A percentile compares a stretch with the other conserved stretches of the same genome.
phyloP scores from a whole-genome alignment of 2,329 filamentous ascomycete species.

The Aspergillus sp. region DNA sequence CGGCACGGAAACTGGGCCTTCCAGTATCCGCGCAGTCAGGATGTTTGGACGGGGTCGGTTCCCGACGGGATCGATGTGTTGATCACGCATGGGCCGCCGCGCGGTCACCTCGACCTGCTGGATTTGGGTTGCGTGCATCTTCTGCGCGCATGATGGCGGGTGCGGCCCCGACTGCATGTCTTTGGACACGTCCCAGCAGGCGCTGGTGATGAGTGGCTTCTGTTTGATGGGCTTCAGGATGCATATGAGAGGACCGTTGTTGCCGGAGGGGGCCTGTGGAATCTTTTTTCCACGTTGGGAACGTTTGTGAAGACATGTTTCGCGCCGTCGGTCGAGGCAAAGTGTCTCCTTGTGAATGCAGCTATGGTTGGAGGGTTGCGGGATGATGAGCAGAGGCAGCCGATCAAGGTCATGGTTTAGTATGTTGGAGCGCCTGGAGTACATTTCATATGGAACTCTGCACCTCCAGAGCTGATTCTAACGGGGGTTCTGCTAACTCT shows the following conservation, averaged over 20 bases:
- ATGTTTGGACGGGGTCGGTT: conserved; percentile 67
- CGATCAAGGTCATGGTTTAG: conserved; percentile 14
- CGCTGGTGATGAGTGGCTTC: conserved; percentile 15
- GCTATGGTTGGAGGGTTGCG: conserved; percentile 17
- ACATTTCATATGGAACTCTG: too few species aligned
- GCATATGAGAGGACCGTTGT: conserved; percentile 18
- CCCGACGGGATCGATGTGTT: conserved; percentile 70
- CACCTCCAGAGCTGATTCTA: too few species aligned
- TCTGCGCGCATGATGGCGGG: conserved; percentile 65
- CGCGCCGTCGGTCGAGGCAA: conserved; percentile 14
- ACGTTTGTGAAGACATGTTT: conserved; percentile 7
- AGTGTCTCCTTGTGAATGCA: conserved; percentile 22
- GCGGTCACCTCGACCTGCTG: conserved; percentile 59
- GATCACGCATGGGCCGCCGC: conserved; percentile 74
- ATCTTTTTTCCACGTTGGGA: conserved; percentile 15
- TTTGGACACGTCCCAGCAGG: conserved; percentile 73
- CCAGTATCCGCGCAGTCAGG: conserved; percentile 62
- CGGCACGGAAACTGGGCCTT: conserved; percentile 72
- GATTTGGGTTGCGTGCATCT: conserved; percentile 65
- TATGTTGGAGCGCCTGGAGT: neutral
- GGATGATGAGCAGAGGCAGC: conserved; percentile 17
- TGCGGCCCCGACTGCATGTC: conserved; percentile 73
- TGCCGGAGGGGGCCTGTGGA: conserved; percentile 12
- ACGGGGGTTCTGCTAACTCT: too few species aligned
- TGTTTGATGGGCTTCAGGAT: conserved; percentile 15